These are phyloP conservation scores for Hypoxylon subgilvum DNA, from an alignment of 495 filamentous ascomycete genomes.

Conservation along the genomic window DNA sequence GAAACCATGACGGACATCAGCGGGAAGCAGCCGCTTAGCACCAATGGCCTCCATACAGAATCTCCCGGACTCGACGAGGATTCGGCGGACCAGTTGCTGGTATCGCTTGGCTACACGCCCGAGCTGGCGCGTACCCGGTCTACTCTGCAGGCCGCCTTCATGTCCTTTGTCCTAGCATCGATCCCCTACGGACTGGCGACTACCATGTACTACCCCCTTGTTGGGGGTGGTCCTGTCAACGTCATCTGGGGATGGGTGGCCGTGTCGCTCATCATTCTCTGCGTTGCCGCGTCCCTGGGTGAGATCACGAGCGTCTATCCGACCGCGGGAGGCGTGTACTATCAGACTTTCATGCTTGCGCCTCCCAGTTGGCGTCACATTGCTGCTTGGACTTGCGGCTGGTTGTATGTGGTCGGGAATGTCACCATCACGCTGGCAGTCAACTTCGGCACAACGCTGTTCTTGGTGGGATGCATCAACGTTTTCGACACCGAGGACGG, in stretches of 20 bases:
- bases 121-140: conserved; percentile 59
- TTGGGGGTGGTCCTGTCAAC: conserved; percentile 67
- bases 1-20: conserved; percentile 26
- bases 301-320: conserved; percentile 65
- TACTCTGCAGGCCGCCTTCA: conserved; percentile 63
- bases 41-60: conserved; percentile 24
- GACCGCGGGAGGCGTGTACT: conserved; percentile 63
- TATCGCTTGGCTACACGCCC: conserved; percentile 59
- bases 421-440: conserved; percentile 73
- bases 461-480: conserved; percentile 60
- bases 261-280: conserved; percentile 58
- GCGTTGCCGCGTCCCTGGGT: conserved; percentile 58
- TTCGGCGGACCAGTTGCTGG: conserved; percentile 55
- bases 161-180: conserved; percentile 61
- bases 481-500: conserved; percentile 54
- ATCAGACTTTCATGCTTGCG: conserved; percentile 62
- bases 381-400: conserved; percentile 69
- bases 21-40: conserved; percentile 23
- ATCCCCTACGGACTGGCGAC: conserved; percentile 73
- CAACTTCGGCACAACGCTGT: conserved; percentile 68
- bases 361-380: conserved; percentile 48
- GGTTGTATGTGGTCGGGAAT: conserved; percentile 71
- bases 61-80: conserved; percentile 14
- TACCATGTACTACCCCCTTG: conserved; percentile 71
- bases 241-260: conserved; percentile 69